Base-by-base conservation (phyloP, 495 filamentous ascomycete genomes). In the Pseudoneurospora amorphoporcata region DNA sequence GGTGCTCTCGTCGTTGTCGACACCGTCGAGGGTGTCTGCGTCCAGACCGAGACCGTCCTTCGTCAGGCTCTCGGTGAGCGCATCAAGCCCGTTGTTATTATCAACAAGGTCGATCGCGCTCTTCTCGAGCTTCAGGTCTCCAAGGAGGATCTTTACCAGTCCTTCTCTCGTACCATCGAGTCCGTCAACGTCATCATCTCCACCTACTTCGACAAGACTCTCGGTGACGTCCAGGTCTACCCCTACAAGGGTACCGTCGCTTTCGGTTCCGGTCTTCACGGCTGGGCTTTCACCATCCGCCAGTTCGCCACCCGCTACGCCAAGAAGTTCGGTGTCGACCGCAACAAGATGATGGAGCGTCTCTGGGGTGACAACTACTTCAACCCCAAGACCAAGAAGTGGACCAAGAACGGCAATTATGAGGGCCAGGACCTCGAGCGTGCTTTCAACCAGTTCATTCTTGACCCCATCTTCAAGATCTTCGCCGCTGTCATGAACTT, bases 101-200 rank as follows among this genome's bases (percentile, higher is more conserved):
- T 99, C 88, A 99, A 99, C 92, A 99, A 99, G 90, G 95, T 99
- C 82, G 95, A 99, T 83, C 95, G 95, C 88, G 93, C 95, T 81
- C 91, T 99, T 81, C 92, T 98, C 80, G 95, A 99, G 86, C 90
- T 99, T 73, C 95, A 99, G 86, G 89, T 97, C 80, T 90, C 90
- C 83, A 97, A 98, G 91, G 95, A 99, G 86, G 96, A 99, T 81
- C 87, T 99, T 73, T 99, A 97, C 90, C 96, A 98, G 88, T 97
- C 95, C 78, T 99, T 99, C 90, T 92, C 93, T 61, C 92, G 95
- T 90, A 98, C 95, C 81, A 92, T 99, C 76, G 95, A 99, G 90
- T 98, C 95, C 77, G 95, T 99, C 78, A 99, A 99, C 88, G 95
- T 99, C 84, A 92, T 98, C 82, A 97, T 99, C 87, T 90, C 95